phyloP scores from a whole-genome alignment of 768 basidiomycete genomes.

The Calocybe gangraenosa region DNA sequence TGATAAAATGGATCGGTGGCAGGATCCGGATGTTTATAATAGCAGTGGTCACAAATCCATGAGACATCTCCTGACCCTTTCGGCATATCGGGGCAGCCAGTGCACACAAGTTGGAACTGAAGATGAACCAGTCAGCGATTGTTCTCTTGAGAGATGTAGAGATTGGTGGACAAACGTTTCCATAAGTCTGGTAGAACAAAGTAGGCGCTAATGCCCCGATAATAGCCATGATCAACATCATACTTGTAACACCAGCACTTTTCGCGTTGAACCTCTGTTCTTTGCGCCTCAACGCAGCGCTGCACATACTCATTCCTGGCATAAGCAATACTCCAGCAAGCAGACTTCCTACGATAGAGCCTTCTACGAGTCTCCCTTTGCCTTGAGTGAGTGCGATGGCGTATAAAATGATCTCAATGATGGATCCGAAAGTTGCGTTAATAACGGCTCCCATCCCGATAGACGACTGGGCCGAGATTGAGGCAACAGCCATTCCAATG shows the following conservation, averaged over 20 bases:
- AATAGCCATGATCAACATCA: slow-evolving; percentile 99
- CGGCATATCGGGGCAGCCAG: slow-evolving; percentile 62
- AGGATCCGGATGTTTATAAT: slow-evolving; percentile 92
- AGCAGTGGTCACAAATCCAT: slow-evolving; percentile 91
- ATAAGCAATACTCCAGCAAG: slow-evolving; percentile 94
- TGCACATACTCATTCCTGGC: slow-evolving; percentile 96
- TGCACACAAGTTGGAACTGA: slow-evolving; percentile 86
- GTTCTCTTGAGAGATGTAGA: neutral
- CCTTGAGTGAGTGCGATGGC: slow-evolving; percentile 82
- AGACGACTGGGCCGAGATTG: slow-evolving; percentile 96
- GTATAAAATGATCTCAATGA: slow-evolving; percentile 96
- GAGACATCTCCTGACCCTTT: slow-evolving; percentile 37
- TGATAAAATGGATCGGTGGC: slow-evolving; percentile 95
- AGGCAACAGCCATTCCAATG: slow-evolving; percentile 99
- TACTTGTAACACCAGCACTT: slow-evolving; percentile 96
- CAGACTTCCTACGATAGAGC: slow-evolving; percentile 92
- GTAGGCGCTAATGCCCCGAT: slow-evolving; percentile 95
- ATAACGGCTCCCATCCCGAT: slow-evolving; percentile 99
- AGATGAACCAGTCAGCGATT: slow-evolving; percentile 13
- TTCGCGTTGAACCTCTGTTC: slow-evolving; percentile 99
- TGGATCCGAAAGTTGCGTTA: slow-evolving; percentile 98
- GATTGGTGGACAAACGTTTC: slow-evolving; percentile 65
- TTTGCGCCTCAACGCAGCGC: slow-evolving; percentile 83
- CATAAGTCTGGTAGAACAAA: slow-evolving; percentile 96
- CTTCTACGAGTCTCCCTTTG: slow-evolving; percentile 94